Evolutionary conservation across 169 alveolate species (phyloP).

Genomic region (Plasmodium reichenowi): DNA sequence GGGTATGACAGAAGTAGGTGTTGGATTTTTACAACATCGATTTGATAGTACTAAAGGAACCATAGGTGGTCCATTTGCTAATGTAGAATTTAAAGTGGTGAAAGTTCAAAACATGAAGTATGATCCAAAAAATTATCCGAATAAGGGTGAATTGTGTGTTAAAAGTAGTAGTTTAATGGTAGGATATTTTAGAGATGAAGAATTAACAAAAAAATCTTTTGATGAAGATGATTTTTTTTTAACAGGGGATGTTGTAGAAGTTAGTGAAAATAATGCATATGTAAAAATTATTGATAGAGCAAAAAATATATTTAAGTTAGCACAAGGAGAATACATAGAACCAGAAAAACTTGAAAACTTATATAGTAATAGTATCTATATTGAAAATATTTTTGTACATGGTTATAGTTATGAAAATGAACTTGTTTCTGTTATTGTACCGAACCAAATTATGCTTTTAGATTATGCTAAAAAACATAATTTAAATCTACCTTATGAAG

Average conservation of each 20-base stretch:
- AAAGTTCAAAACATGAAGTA: constrained; percentile 82
- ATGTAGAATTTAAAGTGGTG: constrained; percentile 77
- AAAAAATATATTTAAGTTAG: constrained; percentile 93
- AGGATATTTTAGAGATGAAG: constrained; percentile 91
- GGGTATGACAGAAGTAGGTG: constrained; percentile 87
- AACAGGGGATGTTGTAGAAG: constrained; percentile 94
- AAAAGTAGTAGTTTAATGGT: constrained; percentile 89
- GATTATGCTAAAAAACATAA: constrained; percentile 76
- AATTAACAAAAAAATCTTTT: constrained; percentile 89
- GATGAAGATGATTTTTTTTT: constrained; percentile 94
- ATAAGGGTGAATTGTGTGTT: constrained; percentile 85
- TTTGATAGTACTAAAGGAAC: constrained; percentile 83
- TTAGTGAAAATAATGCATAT: constrained; percentile 86
- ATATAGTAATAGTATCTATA: constrained; percentile 80
- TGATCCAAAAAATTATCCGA: constrained; percentile 82
- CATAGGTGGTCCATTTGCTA: constrained; percentile 85
- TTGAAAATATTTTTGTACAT: constrained; percentile 85
- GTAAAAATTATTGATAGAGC: constrained; percentile 95
- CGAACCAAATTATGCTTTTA: constrained; percentile 19
- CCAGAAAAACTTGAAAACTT: constrained; percentile 95
- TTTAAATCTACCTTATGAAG: constrained; percentile 71
- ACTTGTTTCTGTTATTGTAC: constrained; percentile 77
- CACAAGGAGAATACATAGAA: constrained; percentile 97
- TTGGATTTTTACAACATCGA: constrained; percentile 80
- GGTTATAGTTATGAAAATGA: constrained; percentile 80